Conservation (phyloP, 1,139 yeast species). For the Lipomyces yarrowii region DNA sequence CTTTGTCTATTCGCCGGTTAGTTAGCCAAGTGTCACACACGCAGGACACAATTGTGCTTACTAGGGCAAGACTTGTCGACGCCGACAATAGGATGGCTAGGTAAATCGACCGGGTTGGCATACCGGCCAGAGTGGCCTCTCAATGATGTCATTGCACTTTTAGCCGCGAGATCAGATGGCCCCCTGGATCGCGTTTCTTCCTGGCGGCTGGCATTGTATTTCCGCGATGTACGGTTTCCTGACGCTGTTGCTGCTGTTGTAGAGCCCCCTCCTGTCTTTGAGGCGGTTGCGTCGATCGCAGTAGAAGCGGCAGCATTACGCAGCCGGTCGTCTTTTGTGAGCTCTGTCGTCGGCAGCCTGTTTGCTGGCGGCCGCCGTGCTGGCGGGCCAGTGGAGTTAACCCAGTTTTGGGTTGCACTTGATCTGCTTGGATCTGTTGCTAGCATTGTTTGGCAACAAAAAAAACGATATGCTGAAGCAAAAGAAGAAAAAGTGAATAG, state of each 20-base stretch:
- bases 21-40: background rate
- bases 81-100: conserved; percentile 63
- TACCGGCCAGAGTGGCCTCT: conserved; percentile 60
- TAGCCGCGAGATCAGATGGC: background rate
- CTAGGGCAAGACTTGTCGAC: conserved; percentile 58
- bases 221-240: background rate
- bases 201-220: background rate
- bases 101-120: conserved; percentile 23
- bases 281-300: background rate
- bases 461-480: background rate
- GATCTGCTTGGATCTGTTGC: background rate
- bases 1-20: conserved; percentile 32
- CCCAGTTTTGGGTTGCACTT: conserved; percentile 3
- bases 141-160: background rate
- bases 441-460: background rate
- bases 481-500: background rate
- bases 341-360: conserved; percentile 5
- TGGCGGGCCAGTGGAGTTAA: background rate
- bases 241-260: background rate
- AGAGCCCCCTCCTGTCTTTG: background rate
- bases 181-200: background rate
- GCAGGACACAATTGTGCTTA: conserved; percentile 4
- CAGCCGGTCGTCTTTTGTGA: conserved; percentile 4
- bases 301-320: conserved; percentile 10
- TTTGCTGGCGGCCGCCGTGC: background rate